Evolutionary conservation across 2,329 filamentous ascomycete genomes (phyloP).

Genomic region (Drechslera avenae): DNA sequence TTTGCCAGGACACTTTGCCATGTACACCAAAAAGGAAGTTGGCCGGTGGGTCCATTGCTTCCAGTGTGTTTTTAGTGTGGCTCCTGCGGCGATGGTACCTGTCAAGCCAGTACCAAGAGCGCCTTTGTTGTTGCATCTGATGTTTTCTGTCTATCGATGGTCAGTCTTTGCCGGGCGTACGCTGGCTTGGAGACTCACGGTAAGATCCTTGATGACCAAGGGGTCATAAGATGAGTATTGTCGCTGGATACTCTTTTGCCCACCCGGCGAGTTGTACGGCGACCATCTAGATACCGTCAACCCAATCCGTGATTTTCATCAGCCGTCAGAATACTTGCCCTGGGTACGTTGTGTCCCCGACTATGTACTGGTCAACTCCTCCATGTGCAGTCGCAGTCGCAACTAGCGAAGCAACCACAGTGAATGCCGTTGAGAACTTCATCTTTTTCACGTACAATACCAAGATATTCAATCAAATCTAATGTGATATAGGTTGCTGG

Average conservation of each 20-base stretch:
- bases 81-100: constrained; percentile 56
- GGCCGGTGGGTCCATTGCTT: constrained; percentile 63
- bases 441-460: constrained; percentile 21
- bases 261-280: constrained; percentile 35
- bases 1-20: constrained; percentile 54
- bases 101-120: constrained; percentile 41
- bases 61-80: constrained; percentile 58
- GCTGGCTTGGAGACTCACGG: constrained; percentile 16
- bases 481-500: background rate
- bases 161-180: constrained; percentile 2
- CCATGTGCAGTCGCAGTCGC: constrained; percentile 32
- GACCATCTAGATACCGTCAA: constrained; percentile 25
- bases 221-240: constrained; percentile 37
- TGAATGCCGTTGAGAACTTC: constrained; percentile 27
- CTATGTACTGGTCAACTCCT: constrained; percentile 35
- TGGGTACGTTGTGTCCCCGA: constrained; percentile 28
- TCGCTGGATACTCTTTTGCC: constrained; percentile 37
- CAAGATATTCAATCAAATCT: background rate
- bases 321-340: constrained; percentile 21
- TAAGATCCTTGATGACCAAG: constrained; percentile 33
- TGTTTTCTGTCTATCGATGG: constrained; percentile 28
- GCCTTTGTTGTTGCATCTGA: constrained; percentile 42
- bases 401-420: constrained; percentile 27
- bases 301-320: background rate
- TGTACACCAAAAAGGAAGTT: constrained; percentile 61